Base-by-base conservation (phyloP, 805 yeast genomes). In the Kluyveromyces aestuarii region DNA sequence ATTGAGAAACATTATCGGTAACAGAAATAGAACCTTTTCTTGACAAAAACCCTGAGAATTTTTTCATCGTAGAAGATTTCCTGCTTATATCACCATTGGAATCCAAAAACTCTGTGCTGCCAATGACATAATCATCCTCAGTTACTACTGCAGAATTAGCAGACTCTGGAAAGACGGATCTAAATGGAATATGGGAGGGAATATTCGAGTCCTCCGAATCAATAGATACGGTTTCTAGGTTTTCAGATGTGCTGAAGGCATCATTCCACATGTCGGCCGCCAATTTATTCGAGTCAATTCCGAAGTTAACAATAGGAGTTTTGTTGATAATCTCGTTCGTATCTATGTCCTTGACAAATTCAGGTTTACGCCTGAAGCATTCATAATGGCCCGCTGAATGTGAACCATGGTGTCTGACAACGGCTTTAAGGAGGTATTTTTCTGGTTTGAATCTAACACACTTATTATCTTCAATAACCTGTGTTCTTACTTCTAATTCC, bases 351-450 rank as follows among this genome's bases (percentile, higher is more conserved):
- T 64, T 66, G 19, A 63, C 57, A 48, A 73, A 75, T 3, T 75
- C 62, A 2, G 93, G 91, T 61, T 89, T 90, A 44, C 80, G 80
- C 52, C 85, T 81, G 62, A 80, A 87, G 57, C 96, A 87, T 58
- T 90, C 96, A 62, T 89, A 90, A 61, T 90, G 98, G 1, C 98
- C 98, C 41, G 80, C 77, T 18, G 81, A 75, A 64, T 90, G 97
- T 1, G 91, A 81, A 0, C 99, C 99, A 42, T 82, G 79, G 62
- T 93, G 98, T 54, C 89, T 76, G 17, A 93, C 80, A 52, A 87
- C 70, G 0, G 96, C 84, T 52, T 75, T 77, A 37, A 93, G 71
- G 51, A 71, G 70, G 62, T 87, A 89, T 39, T 69, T 73, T 51
- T 67, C 66, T 57, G 52, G 66, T 50, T 52, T 45, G 8, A 52